Evolutionary conservation across 192 early-diverging fungal genomes (phyloP), one percentile per base, ranked within the genome.

Genomic region (Linnemannia elongata): DNA sequence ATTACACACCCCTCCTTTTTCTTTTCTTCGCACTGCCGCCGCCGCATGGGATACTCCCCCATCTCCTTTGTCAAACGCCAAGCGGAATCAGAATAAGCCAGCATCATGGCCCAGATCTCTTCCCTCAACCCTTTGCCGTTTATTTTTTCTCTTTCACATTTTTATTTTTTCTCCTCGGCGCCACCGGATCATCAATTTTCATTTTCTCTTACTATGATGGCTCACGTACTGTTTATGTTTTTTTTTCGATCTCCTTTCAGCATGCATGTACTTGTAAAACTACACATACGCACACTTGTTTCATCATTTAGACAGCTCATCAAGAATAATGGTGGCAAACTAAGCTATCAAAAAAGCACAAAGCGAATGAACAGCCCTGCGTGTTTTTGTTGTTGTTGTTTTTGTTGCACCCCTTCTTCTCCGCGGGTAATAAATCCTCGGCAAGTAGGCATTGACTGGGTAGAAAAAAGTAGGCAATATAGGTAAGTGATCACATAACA

Each of bases 241-340:
- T 60, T 27, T 66, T 66, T 66, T 66, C 60, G 60, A 66, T 66
- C 60, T 66, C 30, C 60, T 66, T 66, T 30, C 9, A 66, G 24
- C 60, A 35, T 66, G 10, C 24, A 30, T n/a, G 7, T 8, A 30
- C n/a, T 3, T 0, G 60, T 66, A 66, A 6, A 24, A 0, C 2
- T 18, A 5, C 22, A 24, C 55, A 33, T 33, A 30, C 10, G 4
- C 27, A 66, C 60, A 66, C 60, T 66, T 66, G n/a, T 15, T 66
- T 33, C 30, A 57, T 66, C 10, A 15, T 33, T 9, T 9, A 7
- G 1, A 57, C 8, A 54, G 52, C 8, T 52, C 47, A 6, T 9
- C 0, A 66, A 66, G 60, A 33, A 8, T 66, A 30, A 15, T 66
- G n/a, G 60, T 13, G 60, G 30, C 30, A 13, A 60, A 27, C 6